Evolutionary conservation across 345 rosid genomes (phyloP).

Genomic region (Syzygium jambos): DNA sequence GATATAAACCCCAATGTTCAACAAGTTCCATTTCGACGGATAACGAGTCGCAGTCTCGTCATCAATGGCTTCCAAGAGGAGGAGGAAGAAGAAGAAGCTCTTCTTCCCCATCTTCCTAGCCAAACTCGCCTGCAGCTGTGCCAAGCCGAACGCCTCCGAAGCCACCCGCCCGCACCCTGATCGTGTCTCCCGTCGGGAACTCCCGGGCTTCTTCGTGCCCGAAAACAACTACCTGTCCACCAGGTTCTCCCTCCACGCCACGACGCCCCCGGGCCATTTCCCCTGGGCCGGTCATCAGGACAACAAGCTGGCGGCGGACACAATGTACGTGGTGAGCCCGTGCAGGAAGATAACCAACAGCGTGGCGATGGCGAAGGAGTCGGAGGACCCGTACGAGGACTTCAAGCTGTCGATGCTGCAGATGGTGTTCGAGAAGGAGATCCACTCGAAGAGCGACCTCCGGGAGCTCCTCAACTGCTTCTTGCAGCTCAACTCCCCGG

Average conservation of each 20-base stretch:
- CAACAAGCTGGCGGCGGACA: not conserved
- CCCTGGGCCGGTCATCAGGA: not conserved
- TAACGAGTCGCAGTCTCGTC: not conserved
- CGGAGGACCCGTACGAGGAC: conserved; percentile 38
- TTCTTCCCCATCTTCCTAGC: conserved; percentile 3
- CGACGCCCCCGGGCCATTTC: not conserved
- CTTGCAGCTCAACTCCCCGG: conserved; percentile 35
- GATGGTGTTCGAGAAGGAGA: conserved; percentile 46
- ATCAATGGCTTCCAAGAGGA: conserved; percentile 6
- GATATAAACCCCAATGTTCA: not conserved
- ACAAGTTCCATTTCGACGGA: not conserved
- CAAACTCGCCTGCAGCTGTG: conserved; percentile 6
- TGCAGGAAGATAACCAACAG: conserved; percentile 30
- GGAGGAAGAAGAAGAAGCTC: conserved; percentile 2
- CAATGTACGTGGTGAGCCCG: conserved; percentile 5
- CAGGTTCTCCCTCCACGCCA: not conserved
- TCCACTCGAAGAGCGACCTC: conserved; percentile 28
- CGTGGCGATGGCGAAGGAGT: conserved; percentile 38
- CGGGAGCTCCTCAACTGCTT: conserved; percentile 45
- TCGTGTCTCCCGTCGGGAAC: not conserved
- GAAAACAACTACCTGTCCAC: not conserved
- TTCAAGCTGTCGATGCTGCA: conserved; percentile 45
- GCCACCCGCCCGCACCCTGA: not conserved
- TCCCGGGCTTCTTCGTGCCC: not conserved
- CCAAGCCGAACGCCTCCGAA: not conserved